Evolutionary conservation across 192 early-diverging fungal genomes (phyloP), one percentile per base, ranked within the genome.

Genomic region (Dispira parvispora): DNA sequence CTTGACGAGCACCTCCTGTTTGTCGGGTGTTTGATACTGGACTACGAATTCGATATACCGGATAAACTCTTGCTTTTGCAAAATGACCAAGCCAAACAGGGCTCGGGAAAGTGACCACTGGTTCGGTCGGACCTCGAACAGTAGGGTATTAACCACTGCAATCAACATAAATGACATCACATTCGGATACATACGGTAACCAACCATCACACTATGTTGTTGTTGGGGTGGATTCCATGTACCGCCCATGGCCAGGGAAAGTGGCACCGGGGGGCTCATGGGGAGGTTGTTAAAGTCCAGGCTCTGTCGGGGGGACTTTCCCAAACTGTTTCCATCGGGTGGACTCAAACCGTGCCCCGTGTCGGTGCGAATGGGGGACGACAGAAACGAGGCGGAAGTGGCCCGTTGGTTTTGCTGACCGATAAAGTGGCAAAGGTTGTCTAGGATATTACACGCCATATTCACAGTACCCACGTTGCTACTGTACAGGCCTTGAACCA

Each of bases 21-120:
- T 68, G 21, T 73, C 75, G 28, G 69, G 68, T 11, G 77, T 55
- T 60, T 87, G 84, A 42, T 61, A 64, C 21, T 80, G 61, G 9
- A 84, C 75, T 38, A 87, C 69, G 20, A 66, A 69, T 61, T 70
- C 69, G 13, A 67, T 77, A 62, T 81, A 87, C 57, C 75, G 74
- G 23, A 76, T 68, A 61, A 76, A 77, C 60, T 71, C 78, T 18
- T 86, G 84, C 63, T 76, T 82, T 63, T 88, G 82, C 52, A 93
- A 74, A 53, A 91, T 68, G 14, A 91, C 82, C 53, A 94, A 64
- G 8, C 82, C 82, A 65, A 92, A 76, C 53, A 94, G 73, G 12
- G 92, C 89, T 20, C 90, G 70, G 47, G 87, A 86, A 28, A 93
- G 72, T 42, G 82, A 81, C 89, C 90, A 93, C 65, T 88, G 81